Conservation (phyloP, 2,329 filamentous ascomycete species). For the Fulvia fulva region DNA sequence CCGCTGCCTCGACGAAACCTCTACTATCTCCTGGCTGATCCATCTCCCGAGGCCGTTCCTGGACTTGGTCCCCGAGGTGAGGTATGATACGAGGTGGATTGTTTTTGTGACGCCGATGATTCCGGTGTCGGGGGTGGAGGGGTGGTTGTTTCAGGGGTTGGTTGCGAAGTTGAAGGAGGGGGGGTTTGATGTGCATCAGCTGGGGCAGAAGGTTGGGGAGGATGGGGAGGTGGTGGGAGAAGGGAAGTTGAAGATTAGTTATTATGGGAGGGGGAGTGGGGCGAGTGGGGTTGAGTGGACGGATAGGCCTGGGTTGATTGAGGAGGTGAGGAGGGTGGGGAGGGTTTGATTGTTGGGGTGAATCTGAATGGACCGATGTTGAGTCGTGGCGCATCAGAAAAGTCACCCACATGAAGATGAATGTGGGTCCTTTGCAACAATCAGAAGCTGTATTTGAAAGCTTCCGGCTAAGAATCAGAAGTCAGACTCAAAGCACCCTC, state of each 20-base stretch:
- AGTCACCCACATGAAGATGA: no score
- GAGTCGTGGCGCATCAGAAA: no score
- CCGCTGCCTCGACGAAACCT: conserved; percentile 19
- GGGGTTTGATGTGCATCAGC: conserved; percentile 5
- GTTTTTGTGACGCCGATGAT: conserved; percentile 18
- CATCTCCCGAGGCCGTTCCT: conserved; percentile 6
- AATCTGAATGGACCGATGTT: background rate
- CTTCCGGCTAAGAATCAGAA: no score
- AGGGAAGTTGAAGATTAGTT: conserved; percentile 19
- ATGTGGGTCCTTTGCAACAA: no score
- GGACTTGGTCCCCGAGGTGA: conserved; percentile 10
- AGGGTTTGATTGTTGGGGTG: background rate
- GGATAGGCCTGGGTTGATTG: conserved; percentile 17
- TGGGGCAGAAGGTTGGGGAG: background rate
- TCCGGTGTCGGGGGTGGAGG: conserved; percentile 16
- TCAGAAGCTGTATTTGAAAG: no score
- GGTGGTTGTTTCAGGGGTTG: conserved; percentile 10
- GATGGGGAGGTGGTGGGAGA: background rate
- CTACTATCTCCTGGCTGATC: conserved; percentile 12
- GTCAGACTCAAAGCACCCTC: no score
- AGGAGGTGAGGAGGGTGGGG: conserved; percentile 5
- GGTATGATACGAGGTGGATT: conserved; percentile 21
- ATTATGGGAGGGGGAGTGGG: conserved; percentile 8
- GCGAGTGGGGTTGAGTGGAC: conserved; percentile 15
- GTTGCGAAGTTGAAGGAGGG: conserved; percentile 10